phyloP scores from a whole-genome alignment of 768 basidiomycete genomes.

The Filobasidium wieringae region DNA sequence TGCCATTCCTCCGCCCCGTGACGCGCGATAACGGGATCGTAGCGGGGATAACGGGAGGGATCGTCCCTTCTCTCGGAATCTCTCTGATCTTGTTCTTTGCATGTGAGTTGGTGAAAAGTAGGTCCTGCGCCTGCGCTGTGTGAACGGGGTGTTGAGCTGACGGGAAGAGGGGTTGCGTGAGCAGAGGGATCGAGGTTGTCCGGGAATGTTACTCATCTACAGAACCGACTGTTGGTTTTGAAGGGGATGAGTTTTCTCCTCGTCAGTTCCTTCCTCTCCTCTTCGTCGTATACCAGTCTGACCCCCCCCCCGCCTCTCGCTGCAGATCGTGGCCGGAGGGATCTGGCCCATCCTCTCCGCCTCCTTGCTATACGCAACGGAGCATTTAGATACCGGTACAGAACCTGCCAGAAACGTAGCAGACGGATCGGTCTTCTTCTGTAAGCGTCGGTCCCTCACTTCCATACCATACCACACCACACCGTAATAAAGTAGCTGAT shows the following conservation, averaged over 20 bases:
- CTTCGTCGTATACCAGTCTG: too few species aligned
- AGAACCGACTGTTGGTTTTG: neutral
- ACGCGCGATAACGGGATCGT: slow-evolving; percentile 46
- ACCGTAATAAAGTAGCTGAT: neutral
- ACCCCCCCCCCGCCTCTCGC: too few species aligned
- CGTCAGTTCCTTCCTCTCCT: neutral
- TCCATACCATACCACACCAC: neutral
- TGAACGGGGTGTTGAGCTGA: neutral
- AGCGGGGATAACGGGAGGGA: slow-evolving; percentile 54
- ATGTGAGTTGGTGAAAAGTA: neutral
- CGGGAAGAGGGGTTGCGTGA: neutral
- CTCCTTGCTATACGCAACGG: slow-evolving; percentile 57
- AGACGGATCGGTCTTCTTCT: slow-evolving; percentile 61
- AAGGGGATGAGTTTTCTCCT: neutral
- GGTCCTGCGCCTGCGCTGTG: too few species aligned
- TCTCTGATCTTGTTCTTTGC: slow-evolving; percentile 51
- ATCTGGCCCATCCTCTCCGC: slow-evolving; percentile 58
- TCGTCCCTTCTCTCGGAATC: slow-evolving; percentile 52
- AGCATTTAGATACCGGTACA: slow-evolving; percentile 45
- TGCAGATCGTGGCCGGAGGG: slow-evolving; percentile 47
- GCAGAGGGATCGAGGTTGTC: neutral
- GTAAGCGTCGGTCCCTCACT: slow-evolving; percentile 49
- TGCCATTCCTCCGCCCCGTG: slow-evolving; percentile 54
- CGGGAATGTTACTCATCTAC: neutral
- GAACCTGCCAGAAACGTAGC: slow-evolving; percentile 45